Percentiles rank a stretch among this genome's conserved stretches.
These are phyloP conservation scores for Diaporthe aspalathi DNA, from an alignment of 2,329 filamentous ascomycete species.

Conservation along the genomic window DNA sequence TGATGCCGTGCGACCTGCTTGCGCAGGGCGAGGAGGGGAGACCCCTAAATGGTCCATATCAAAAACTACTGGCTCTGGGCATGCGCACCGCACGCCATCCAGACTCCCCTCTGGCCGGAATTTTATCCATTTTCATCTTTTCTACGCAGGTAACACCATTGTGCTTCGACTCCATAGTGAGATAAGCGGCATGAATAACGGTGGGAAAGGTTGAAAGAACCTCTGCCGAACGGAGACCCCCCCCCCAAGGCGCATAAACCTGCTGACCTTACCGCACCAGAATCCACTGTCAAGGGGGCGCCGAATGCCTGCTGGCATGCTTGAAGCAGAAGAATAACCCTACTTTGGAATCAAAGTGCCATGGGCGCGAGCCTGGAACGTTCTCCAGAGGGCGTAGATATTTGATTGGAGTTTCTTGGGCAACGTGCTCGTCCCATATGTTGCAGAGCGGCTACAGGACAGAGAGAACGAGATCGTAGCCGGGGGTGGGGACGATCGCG, in stretches of 20 bases:
- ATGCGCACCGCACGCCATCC: not conserved
- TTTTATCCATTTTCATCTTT: no score
- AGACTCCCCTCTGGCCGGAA: no score
- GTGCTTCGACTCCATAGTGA: not conserved
- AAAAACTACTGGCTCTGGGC: not conserved
- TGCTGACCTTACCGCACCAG: not conserved
- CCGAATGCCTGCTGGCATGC: not conserved
- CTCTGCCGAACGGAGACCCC: not conserved
- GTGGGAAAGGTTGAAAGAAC: not conserved
- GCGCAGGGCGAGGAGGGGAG: not conserved
- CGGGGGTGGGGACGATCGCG: no score
- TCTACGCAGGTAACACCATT: no score
- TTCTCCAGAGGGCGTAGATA: not conserved
- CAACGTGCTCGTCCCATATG: not conserved
- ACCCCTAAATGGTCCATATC: not conserved
- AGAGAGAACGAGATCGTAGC: not conserved
- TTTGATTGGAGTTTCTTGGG: not conserved
- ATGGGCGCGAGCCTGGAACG: not conserved
- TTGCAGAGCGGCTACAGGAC: no score
- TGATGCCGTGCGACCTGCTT: conserved; percentile 18
- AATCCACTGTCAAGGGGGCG: not conserved
- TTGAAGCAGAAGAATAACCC: no score
- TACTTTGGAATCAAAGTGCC: not conserved
- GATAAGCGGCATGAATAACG: not conserved
- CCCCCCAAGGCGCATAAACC: no score